Conservation (phyloP, 2,329 filamentous ascomycete genomes). For the Davidsoniella virescens region DNA sequence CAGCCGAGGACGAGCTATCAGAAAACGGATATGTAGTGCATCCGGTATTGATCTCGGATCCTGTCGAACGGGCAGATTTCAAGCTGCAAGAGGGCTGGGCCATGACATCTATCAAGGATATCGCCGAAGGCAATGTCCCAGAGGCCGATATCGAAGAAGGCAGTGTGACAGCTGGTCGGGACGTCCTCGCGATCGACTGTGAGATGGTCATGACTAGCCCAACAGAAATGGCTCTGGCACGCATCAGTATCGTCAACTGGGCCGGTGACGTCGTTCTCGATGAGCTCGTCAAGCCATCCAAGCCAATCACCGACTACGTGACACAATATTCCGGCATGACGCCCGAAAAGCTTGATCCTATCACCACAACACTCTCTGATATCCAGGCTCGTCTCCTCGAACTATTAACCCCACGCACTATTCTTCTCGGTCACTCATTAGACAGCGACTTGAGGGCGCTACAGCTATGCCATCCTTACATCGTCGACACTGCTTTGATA, state of each 20-base stretch:
- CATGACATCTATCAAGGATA: slow-evolving; percentile 50
- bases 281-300: slow-evolving; percentile 77
- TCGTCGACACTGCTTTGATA: slow-evolving; percentile 79
- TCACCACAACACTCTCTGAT: slow-evolving; percentile 70
- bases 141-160: slow-evolving; percentile 60
- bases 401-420: slow-evolving; percentile 54
- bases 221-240: slow-evolving; percentile 66
- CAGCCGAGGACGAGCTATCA: slow-evolving; percentile 53
- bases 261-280: slow-evolving; percentile 69
- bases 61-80: slow-evolving; percentile 32
- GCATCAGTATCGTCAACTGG: slow-evolving; percentile 79
- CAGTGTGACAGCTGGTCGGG: slow-evolving; percentile 67
- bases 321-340: slow-evolving; percentile 91
- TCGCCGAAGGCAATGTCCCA: slow-evolving; percentile 52
- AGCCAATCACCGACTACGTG: slow-evolving; percentile 82
- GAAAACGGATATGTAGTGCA: slow-evolving; percentile 79
- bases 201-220: slow-evolving; percentile 91
- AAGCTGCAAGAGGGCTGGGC: slow-evolving; percentile 54
- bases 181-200: slow-evolving; percentile 73
- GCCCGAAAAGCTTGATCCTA: slow-evolving; percentile 59
- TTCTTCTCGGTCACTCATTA: slow-evolving; percentile 66
- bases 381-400: slow-evolving; percentile 64
- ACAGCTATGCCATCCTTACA: slow-evolving; percentile 75
- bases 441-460: slow-evolving; percentile 74
- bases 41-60: slow-evolving; percentile 52